Evolutionary conservation across 116 monocot species (phyloP).

Genomic region (Posidonia oceanica): DNA sequence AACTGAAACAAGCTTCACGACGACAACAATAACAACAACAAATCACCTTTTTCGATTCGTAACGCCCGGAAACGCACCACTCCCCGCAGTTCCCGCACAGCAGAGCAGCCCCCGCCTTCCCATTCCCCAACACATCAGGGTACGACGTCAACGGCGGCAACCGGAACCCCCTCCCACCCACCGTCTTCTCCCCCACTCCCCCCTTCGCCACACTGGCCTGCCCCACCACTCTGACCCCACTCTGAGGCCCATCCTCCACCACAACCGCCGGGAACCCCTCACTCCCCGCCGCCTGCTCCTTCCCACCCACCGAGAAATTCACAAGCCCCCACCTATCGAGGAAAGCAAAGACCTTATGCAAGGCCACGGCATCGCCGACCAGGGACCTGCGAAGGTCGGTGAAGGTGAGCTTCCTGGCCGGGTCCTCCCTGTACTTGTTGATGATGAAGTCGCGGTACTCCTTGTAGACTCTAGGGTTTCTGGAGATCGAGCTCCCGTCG

Average conservation of each 20-base stretch:
- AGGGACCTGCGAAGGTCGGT: constrained; percentile 66
- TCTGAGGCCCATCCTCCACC: constrained; percentile 52
- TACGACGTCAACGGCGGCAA: constrained; percentile 66
- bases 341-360: constrained; percentile 52
- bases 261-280: too few relatives aligned
- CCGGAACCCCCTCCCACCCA: constrained; percentile 15
- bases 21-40: not conserved
- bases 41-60: constrained; percentile 35
- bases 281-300: too few relatives aligned
- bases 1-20: too few relatives aligned
- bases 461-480: constrained; percentile 82
- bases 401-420: constrained; percentile 51
- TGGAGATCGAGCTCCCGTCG: constrained; percentile 40
- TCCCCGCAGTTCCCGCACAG: constrained; percentile 57
- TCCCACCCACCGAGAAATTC: constrained; percentile 37
- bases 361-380: constrained; percentile 51
- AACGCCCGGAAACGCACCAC: constrained; percentile 11
- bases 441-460: constrained; percentile 98
- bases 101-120: constrained; percentile 10
- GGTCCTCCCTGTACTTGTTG: constrained; percentile 72
- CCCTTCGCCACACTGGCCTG: constrained; percentile 9
- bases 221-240: constrained; percentile 30
- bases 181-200: not conserved
- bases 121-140: constrained; percentile 51
- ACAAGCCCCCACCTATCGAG: constrained; percentile 63